A percentile compares a stretch with the other conserved stretches of the same genome.
Conservation (phyloP, 192 early-diverging fungal genomes). For the Backusella morwellensis region DNA sequence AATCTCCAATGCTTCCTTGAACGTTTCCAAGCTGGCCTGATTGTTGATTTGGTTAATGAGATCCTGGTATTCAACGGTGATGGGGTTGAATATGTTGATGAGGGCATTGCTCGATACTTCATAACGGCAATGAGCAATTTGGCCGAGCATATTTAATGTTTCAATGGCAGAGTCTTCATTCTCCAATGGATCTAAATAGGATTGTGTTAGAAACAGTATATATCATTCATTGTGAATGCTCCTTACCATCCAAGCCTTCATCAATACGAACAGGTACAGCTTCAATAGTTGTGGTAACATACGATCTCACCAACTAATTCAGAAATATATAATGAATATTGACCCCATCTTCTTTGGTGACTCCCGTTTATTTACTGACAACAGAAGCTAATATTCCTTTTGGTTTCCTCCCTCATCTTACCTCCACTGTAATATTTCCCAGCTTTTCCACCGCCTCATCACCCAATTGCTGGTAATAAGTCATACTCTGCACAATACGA, state of each 20-base stretch:
- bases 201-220: too few relatives aligned
- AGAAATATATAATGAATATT: not conserved
- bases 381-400: not conserved
- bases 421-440: slow-evolving; percentile 47
- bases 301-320: slow-evolving; percentile 46
- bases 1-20: slow-evolving; percentile 47
- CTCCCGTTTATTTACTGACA: too few relatives aligned
- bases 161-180: slow-evolving; percentile 68
- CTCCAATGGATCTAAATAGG: slow-evolving; percentile 52
- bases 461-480: slow-evolving; percentile 37
- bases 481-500: slow-evolving; percentile 63
- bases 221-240: not conserved
- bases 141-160: slow-evolving; percentile 67
- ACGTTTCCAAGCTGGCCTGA: slow-evolving; percentile 20
- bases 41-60: slow-evolving; percentile 7
- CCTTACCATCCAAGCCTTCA: slow-evolving; percentile 55
- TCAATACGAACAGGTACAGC: slow-evolving; percentile 49
- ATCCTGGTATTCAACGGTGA: slow-evolving; percentile 60
- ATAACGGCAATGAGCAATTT: slow-evolving; percentile 70
- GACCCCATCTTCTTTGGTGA: not conserved
- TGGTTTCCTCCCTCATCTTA: not conserved
- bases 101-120: slow-evolving; percentile 52
- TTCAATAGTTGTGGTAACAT: slow-evolving; percentile 50
- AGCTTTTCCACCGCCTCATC: slow-evolving; percentile 32
- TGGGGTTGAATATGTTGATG: slow-evolving; percentile 53